phyloP scores from a whole-genome alignment of 2,329 filamentous ascomycete species.

The Nemania sp. region DNA sequence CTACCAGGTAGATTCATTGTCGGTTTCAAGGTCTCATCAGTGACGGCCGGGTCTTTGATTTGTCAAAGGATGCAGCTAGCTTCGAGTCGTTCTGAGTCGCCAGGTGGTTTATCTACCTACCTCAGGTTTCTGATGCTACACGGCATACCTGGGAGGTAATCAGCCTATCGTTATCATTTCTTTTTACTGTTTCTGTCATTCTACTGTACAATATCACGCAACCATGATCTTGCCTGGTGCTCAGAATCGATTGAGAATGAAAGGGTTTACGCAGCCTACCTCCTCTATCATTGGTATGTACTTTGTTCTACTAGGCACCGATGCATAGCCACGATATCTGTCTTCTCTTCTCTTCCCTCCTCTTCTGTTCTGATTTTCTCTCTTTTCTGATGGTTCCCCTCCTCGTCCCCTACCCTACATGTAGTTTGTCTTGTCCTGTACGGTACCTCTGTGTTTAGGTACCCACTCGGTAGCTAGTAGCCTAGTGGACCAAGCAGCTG shows the following conservation, averaged over 20 bases:
- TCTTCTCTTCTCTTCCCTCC: too few relatives aligned
- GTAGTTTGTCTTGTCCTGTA: too few relatives aligned
- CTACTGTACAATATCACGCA: not conserved
- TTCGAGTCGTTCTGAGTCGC: conserved; percentile 7
- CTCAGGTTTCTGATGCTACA: too few relatives aligned
- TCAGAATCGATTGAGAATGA: conserved; percentile 13
- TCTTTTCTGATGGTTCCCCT: not conserved
- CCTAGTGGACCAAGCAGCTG: too few relatives aligned
- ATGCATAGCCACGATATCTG: not conserved
- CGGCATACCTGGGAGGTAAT: not conserved
- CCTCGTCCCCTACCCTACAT: too few relatives aligned
- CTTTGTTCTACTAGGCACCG: not conserved
- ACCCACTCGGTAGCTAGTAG: too few relatives aligned
- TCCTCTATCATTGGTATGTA: conserved; percentile 11
- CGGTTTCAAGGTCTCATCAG: not conserved
- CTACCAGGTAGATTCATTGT: too few relatives aligned
- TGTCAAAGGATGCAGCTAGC: conserved; percentile 26
- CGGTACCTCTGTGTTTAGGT: too few relatives aligned
- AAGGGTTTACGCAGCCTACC: conserved; percentile 15
- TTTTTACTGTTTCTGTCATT: conserved; percentile 25
- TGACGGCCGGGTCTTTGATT: conserved; percentile 7
- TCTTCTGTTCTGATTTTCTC: not conserved
- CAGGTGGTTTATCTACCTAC: conserved; percentile 7
- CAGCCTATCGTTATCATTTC: not conserved
- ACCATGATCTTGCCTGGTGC: conserved; percentile 9